phyloP scores from a whole-genome alignment of 352 stramenopile genomes.

The Thalassiosira ordinaria region DNA sequence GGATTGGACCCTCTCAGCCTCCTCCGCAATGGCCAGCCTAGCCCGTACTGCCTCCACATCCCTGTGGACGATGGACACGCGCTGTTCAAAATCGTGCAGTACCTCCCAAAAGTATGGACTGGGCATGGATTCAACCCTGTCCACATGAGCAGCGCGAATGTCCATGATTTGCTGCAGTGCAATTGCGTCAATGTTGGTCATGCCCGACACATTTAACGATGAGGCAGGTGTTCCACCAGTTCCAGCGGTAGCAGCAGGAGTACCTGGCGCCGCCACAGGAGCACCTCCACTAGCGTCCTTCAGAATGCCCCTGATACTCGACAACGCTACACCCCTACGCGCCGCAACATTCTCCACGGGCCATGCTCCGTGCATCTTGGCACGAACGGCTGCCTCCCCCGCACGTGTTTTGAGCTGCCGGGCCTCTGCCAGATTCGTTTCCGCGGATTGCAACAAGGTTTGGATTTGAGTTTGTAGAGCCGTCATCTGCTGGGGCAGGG shows the following conservation, averaged over 20 bases:
- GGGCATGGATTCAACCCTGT: conserved; percentile 75
- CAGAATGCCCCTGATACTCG: conserved; percentile 21
- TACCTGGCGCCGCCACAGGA: no score
- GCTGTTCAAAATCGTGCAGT: conserved; percentile 66
- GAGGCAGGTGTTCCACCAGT: conserved; percentile 22
- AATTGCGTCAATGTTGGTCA: conserved; percentile 39
- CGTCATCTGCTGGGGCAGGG: conserved; percentile 47
- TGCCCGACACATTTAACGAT: conserved; percentile 27
- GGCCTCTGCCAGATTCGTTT: conserved; percentile 38
- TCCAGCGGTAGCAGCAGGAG: not conserved
- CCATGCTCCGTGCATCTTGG: conserved; percentile 70
- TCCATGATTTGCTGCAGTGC: conserved; percentile 65
- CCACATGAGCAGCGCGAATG: conserved; percentile 60
- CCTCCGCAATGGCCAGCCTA: conserved; percentile 36
- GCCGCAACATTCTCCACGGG: conserved; percentile 70
- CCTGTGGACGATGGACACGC: conserved; percentile 27
- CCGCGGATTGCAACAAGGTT: conserved; percentile 41
- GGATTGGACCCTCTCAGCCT: conserved; percentile 21
- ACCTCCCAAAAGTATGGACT: conserved; percentile 76
- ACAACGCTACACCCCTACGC: conserved; percentile 55
- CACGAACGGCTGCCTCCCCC: conserved; percentile 35
- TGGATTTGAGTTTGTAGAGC: conserved; percentile 54
- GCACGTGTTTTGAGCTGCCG: conserved; percentile 27
- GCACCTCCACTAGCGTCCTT: not conserved
- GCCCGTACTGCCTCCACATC: conserved; percentile 36